A percentile compares a stretch with the other conserved stretches of the same genome.
phyloP scores from a whole-genome alignment of 148 eudicot species.

The Arctostaphylos glauca region DNA sequence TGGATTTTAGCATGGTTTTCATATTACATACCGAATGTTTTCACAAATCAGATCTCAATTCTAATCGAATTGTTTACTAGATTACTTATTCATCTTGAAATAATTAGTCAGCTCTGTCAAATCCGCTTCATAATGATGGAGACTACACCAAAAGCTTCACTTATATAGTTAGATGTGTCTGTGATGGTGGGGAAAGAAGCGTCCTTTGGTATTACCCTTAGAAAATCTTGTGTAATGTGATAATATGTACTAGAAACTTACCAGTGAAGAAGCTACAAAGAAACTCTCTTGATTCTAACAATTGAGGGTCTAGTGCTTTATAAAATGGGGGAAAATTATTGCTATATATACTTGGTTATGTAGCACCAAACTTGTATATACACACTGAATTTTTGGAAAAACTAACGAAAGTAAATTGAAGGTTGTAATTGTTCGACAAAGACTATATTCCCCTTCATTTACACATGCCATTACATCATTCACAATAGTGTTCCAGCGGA shows the following conservation, averaged over 20 bases:
- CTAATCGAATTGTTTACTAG: not conserved
- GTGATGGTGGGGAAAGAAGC: not conserved
- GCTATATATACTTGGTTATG: not conserved
- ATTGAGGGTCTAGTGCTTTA: not conserved
- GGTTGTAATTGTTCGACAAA: not conserved
- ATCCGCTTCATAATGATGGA: not conserved
- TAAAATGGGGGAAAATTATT: no score
- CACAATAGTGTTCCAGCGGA: not conserved
- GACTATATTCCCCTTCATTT: not conserved
- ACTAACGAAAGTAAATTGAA: not conserved
- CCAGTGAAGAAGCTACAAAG: not conserved
- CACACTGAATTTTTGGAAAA: not conserved
- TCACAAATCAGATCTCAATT: not conserved
- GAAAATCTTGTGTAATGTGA: not conserved
- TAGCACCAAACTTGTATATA: not conserved
- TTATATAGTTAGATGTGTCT: not conserved
- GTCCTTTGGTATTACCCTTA: not conserved
- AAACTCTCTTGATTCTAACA: not conserved
- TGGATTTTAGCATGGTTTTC: slow-evolving; percentile 5
- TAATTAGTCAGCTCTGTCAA: not conserved
- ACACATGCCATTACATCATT: not conserved
- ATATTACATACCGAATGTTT: not conserved
- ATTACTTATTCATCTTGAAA: not conserved
- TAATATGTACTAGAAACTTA: not conserved
- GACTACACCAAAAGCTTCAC: not conserved